Evolutionary conservation across 2,329 filamentous ascomycete species (phyloP).

Genomic region (Trichothecium roseum): DNA sequence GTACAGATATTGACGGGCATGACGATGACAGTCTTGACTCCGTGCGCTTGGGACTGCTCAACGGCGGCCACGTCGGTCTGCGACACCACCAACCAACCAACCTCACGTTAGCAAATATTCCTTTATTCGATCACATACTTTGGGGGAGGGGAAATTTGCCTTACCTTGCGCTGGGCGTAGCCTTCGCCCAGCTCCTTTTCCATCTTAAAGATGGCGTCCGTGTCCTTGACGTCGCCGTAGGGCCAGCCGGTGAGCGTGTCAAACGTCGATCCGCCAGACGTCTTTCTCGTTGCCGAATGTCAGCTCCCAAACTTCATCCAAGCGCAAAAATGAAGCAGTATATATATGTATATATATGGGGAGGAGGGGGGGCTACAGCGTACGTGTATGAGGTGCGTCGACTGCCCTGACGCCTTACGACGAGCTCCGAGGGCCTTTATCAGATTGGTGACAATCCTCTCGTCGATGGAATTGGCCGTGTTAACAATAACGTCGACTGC

Average conservation of each 20-base stretch:
- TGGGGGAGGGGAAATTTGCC: no score
- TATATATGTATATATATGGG: no score
- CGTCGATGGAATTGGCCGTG: constrained; percentile 19
- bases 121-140: no score
- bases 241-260: constrained; percentile 16
- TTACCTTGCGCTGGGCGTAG: constrained; percentile 18
- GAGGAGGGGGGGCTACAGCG: no score
- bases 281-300: background rate
- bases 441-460: constrained; percentile 13
- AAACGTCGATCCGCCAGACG: background rate
- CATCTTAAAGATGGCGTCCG: constrained; percentile 15
- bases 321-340: no score
- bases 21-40: constrained; percentile 18
- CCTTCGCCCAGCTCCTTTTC: constrained; percentile 16
- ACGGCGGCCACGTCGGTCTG: constrained; percentile 17
- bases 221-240: constrained; percentile 17
- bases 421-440: constrained; percentile 21
- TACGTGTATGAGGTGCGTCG: constrained; percentile 23
- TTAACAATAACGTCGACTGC: constrained; percentile 25
- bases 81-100: background rate
- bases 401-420: constrained; percentile 12
- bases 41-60: constrained; percentile 15
- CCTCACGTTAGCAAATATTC: background rate
- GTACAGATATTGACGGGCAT: constrained; percentile 16
- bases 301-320: no score